Evolutionary conservation across 2,329 filamentous ascomycete genomes (phyloP).

Genomic region (Fusarium liriodendri): DNA sequence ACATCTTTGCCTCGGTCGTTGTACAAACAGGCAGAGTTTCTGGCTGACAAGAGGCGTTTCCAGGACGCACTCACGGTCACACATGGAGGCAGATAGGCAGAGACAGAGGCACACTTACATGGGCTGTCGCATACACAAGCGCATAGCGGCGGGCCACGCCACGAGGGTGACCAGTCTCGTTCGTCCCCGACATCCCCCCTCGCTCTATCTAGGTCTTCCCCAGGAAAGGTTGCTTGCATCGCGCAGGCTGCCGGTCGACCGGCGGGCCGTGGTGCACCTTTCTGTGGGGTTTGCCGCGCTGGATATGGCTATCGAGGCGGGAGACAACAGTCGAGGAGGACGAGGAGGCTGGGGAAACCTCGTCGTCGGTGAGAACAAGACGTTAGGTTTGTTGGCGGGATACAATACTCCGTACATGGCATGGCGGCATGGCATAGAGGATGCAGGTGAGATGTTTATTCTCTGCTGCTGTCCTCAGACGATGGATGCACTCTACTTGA

Average conservation of each 20-base stretch:
- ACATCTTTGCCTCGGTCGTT: conserved; percentile 26
- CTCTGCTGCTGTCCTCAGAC: background rate
- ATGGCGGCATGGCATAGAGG: background rate
- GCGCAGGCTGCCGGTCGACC: conserved; percentile 17
- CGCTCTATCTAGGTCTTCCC: background rate
- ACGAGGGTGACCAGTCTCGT: background rate
- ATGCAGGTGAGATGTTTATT: background rate
- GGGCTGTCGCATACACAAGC: conserved; percentile 9
- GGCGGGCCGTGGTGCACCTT: conserved; percentile 9
- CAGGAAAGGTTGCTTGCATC: conserved; percentile 12
- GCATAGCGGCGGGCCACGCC: background rate
- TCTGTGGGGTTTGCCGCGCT: conserved; percentile 16
- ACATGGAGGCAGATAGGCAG: conserved; percentile 2
- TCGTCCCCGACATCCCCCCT: background rate
- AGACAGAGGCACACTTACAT: background rate
- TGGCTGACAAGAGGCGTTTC: conserved; percentile 13
- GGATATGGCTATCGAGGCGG: background rate
- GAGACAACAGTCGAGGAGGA: background rate
- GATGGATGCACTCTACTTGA: background rate
- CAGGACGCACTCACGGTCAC: conserved; percentile 1
- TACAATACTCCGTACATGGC: background rate
- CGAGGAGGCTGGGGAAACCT: background rate
- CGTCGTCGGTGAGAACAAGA: background rate
- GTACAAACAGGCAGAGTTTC: conserved; percentile 14
- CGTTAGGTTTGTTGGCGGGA: background rate